Conservation (phyloP, 2,329 filamentous ascomycete genomes). For the Dactylellina parvicollis region DNA sequence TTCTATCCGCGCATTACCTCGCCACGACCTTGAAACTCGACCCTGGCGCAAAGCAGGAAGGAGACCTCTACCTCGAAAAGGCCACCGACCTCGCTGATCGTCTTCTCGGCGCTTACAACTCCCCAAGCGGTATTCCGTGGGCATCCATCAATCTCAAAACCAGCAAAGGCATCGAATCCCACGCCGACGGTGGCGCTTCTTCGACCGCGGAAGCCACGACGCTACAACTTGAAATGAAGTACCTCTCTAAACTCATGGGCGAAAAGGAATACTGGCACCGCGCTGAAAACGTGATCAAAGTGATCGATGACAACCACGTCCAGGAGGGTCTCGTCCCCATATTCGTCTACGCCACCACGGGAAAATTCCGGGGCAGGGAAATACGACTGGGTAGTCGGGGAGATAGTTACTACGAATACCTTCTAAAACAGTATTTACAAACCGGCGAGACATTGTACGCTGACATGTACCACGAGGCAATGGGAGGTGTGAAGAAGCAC, state of each 20-base stretch:
- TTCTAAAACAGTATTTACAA: slow-evolving; percentile 98
- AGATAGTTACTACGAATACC: slow-evolving; percentile 97
- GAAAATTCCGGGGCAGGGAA: slow-evolving; percentile 82
- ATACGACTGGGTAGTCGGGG: slow-evolving; percentile 92
- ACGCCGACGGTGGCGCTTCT: slow-evolving; percentile 84
- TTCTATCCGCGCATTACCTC: slow-evolving; percentile 94
- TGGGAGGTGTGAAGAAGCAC: slow-evolving; percentile 87
- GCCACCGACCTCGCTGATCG: slow-evolving; percentile 91
- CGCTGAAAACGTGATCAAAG: slow-evolving; percentile 88
- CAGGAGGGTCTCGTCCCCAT: slow-evolving; percentile 90
- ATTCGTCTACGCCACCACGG: slow-evolving; percentile 81
- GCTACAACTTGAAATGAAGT: slow-evolving; percentile 95
- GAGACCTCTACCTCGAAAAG: slow-evolving; percentile 93
- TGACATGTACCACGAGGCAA: slow-evolving; percentile 90
- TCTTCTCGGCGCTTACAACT: slow-evolving; percentile 86
- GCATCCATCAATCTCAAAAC: slow-evolving; percentile 89
- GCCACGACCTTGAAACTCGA: slow-evolving; percentile 83
- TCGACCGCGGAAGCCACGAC: slow-evolving; percentile 94
- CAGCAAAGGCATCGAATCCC: slow-evolving; percentile 78
- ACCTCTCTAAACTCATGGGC: slow-evolving; percentile 91
- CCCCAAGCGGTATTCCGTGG: slow-evolving; percentile 83
- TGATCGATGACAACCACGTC: slow-evolving; percentile 82
- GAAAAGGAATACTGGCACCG: slow-evolving; percentile 92
- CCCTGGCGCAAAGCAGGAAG: slow-evolving; percentile 75
- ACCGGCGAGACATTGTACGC: slow-evolving; percentile 86